Percentiles rank a stretch among this genome's conserved stretches.
These are phyloP conservation scores for Aureobasidium subglaciale DNA, from an alignment of 2,329 filamentous ascomycete species.

Conservation along the genomic window DNA sequence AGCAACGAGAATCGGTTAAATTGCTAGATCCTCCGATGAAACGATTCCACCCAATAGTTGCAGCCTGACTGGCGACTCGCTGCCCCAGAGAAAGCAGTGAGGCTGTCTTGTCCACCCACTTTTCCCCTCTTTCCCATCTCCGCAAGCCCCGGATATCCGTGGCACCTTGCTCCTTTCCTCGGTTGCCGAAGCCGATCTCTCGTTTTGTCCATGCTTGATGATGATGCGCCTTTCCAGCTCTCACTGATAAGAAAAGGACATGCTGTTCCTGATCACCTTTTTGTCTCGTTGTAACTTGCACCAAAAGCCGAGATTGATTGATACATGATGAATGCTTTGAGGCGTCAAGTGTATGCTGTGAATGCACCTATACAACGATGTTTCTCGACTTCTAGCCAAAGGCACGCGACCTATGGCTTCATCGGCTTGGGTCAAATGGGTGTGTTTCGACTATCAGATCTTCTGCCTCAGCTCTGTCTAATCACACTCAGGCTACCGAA, in stretches of 20 bases:
- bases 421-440: slow-evolving; percentile 46
- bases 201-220: not conserved
- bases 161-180: not conserved
- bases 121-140: not conserved
- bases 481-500: slow-evolving; percentile 53
- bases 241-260: not conserved
- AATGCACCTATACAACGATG: slow-evolving; percentile 28
- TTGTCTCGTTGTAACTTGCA: not conserved
- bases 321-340: slow-evolving; percentile 13
- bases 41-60: not conserved
- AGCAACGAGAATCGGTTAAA: not conserved
- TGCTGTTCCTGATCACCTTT: not conserved
- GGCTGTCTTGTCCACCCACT: not conserved
- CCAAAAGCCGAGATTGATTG: too few relatives aligned
- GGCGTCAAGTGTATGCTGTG: slow-evolving; percentile 10
- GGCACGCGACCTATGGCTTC: slow-evolving; percentile 43
- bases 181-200: not conserved
- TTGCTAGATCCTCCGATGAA: not conserved
- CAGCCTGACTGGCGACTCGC: not conserved
- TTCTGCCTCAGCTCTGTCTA: not conserved
- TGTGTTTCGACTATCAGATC: slow-evolving; percentile 25
- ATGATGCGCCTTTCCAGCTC: not conserved
- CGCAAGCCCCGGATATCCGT: not conserved
- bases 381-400: slow-evolving; percentile 37
- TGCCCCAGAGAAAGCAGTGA: not conserved